These are phyloP conservation scores for Panaeolus papilionaceus DNA, from an alignment of 768 basidiomycete genomes.

Conservation along the genomic window DNA sequence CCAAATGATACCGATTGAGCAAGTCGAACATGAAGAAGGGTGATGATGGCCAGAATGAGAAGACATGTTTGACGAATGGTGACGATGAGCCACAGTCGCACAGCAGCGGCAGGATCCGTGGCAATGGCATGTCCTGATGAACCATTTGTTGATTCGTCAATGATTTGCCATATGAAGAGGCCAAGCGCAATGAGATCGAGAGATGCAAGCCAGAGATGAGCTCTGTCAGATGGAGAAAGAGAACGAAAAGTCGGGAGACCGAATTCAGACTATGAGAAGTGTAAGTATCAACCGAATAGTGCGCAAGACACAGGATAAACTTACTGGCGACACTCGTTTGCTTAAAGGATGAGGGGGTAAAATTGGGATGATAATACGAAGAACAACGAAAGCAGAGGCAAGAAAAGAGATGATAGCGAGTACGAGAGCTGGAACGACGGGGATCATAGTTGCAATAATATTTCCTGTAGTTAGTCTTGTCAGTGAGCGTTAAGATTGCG, in stretches of 20 bases:
- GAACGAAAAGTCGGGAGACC: constrained; percentile 73
- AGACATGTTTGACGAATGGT: constrained; percentile 75
- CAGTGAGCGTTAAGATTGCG: constrained; percentile 49
- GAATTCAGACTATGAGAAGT: constrained; percentile 66
- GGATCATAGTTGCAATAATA: constrained; percentile 56
- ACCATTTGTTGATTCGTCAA: constrained; percentile 56
- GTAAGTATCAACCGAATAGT: constrained; percentile 24
- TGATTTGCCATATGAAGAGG: constrained; percentile 71
- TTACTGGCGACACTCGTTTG: constrained; percentile 74
- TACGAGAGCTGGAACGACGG: constrained; percentile 68
- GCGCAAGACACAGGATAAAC: constrained; percentile 32
- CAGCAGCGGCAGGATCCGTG: constrained; percentile 56
- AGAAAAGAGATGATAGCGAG: constrained; percentile 76
- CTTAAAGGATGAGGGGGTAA: constrained; percentile 76
- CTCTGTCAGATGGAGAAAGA: constrained; percentile 72
- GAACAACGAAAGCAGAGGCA: constrained; percentile 76
- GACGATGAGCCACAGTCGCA: constrained; percentile 72
- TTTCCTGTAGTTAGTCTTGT: constrained; percentile 38
- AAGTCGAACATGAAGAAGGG: constrained; percentile 73
- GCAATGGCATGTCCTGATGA: constrained; percentile 50
- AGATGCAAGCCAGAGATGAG: constrained; percentile 74
- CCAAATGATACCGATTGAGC: constrained; percentile 76
- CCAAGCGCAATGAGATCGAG: constrained; percentile 68
- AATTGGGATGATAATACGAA: constrained; percentile 78
- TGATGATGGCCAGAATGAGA: constrained; percentile 62